phyloP scores from a whole-genome alignment of 1,284 basidiomycete species.

The Coniferiporia weirii region DNA sequence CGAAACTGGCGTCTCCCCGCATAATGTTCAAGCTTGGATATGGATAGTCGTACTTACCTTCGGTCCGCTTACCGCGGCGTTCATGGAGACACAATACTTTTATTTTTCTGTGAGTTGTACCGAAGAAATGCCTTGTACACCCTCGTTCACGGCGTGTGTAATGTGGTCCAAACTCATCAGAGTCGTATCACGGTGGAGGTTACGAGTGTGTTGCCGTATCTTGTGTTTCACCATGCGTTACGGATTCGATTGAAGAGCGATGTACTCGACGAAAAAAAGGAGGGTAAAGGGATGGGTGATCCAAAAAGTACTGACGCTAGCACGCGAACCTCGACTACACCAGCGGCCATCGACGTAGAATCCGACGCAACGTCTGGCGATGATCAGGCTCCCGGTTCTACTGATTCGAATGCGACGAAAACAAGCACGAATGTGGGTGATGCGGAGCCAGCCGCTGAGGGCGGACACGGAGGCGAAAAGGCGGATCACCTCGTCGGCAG shows the following conservation, averaged over 20 bases:
- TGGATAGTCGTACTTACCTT: slow-evolving; percentile 13
- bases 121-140: background rate
- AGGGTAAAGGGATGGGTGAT: background rate
- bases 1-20: too few species aligned
- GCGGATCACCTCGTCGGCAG: slow-evolving; percentile 27
- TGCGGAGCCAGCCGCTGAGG: background rate
- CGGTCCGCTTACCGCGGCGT: slow-evolving; percentile 10
- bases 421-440: background rate
- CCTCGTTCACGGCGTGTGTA: background rate
- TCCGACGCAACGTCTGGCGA: background rate
- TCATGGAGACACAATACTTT: slow-evolving; percentile 7
- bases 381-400: background rate
- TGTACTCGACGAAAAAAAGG: background rate
- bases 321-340: background rate
- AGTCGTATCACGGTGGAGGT: slow-evolving; percentile 4
- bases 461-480: slow-evolving; percentile 25
- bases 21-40: slow-evolving; percentile 11
- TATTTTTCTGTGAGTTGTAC: slow-evolving; percentile 1
- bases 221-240: slow-evolving; percentile 39
- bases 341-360: slow-evolving; percentile 6
- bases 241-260: slow-evolving; percentile 33
- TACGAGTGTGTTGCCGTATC: slow-evolving; percentile 36
- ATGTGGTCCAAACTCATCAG: background rate
- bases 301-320: background rate
- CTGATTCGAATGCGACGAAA: background rate